Evolutionary conservation across 257 asterid genomes (phyloP).

Genomic region (Nicotiana tomentosiformis): DNA sequence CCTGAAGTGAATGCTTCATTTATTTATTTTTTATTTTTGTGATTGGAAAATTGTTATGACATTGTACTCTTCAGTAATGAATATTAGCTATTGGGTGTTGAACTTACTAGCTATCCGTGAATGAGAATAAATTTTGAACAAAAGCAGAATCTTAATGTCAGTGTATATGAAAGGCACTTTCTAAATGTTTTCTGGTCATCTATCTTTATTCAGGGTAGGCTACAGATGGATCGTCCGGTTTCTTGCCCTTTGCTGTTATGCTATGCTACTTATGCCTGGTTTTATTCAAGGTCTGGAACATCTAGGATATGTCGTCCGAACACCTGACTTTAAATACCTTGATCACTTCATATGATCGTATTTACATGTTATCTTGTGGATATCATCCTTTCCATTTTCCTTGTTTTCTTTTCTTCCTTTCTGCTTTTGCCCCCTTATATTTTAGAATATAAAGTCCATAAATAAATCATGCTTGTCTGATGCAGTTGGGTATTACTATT

Average conservation of each 20-base stretch:
- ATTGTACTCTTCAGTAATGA: not conserved
- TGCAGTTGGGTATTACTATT: constrained; percentile 92
- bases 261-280: constrained; percentile 80
- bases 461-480: constrained; percentile 11
- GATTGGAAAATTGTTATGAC: not conserved
- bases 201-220: constrained; percentile 75
- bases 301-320: not conserved
- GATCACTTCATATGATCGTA: not conserved
- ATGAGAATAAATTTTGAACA: not conserved
- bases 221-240: constrained; percentile 80
- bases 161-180: not conserved
- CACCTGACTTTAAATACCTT: not conserved
- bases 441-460: constrained; percentile 4
- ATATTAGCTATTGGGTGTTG: not conserved
- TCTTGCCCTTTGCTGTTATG: constrained; percentile 88
- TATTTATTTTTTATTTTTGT: not conserved
- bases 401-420: not conserved
- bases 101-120: not conserved
- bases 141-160: not conserved
- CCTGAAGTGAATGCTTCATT: not conserved
- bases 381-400: not conserved
- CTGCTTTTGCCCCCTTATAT: not conserved
- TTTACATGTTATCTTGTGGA: not conserved
- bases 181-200: constrained; percentile 26
- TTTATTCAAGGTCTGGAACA: constrained; percentile 72